Evolutionary conservation across 192 early-diverging fungal genomes (phyloP).

Genomic region (Coemansia sp.): DNA sequence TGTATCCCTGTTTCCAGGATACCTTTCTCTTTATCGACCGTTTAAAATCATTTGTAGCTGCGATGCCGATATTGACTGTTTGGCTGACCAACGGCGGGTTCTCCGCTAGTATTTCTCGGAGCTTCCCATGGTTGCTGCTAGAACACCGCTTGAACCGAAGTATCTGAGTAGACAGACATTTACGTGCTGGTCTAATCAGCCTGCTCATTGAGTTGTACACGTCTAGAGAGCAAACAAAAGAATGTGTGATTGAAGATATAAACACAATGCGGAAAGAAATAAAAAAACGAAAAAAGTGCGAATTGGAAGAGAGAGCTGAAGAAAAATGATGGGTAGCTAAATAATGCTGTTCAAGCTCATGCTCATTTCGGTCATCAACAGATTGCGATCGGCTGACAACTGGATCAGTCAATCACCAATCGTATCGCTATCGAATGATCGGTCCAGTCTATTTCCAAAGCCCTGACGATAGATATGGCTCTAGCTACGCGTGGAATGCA

Average conservation of each 20-base stretch:
- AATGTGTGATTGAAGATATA: background rate
- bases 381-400: too few species aligned
- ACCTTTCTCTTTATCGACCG: background rate
- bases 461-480: too few species aligned
- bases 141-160: background rate
- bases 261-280: too few species aligned
- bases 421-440: too few species aligned
- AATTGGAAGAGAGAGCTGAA: too few species aligned
- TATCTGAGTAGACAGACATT: background rate
- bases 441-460: too few species aligned
- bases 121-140: background rate
- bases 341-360: too few species aligned
- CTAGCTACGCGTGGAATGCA: too few species aligned
- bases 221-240: background rate
- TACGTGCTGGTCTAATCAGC: background rate
- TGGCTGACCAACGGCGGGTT: background rate
- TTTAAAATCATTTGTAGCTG: background rate
- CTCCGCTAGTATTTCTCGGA: background rate
- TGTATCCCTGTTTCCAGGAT: background rate
- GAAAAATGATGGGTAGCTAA: too few species aligned
- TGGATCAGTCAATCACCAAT: too few species aligned
- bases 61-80: background rate
- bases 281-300: too few species aligned
- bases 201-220: background rate
- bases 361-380: too few species aligned